phyloP scores from a whole-genome alignment of 768 basidiomycete species.

The Mycena maculata region DNA sequence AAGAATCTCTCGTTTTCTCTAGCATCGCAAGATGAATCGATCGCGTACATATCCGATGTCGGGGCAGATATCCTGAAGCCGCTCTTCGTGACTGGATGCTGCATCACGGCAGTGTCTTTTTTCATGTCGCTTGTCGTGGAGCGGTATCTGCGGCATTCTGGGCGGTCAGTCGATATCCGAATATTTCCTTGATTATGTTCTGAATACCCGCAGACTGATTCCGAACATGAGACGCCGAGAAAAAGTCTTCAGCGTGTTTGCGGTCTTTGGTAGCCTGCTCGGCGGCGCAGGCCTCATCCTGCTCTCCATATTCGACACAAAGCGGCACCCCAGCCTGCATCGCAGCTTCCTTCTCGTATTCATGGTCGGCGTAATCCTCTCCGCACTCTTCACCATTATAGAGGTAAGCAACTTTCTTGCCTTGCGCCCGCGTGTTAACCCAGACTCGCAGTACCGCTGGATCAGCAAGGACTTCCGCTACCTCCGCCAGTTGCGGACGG shows the following conservation, averaged over 20 bases:
- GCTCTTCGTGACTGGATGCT: slow-evolving; percentile 74
- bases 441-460: slow-evolving; percentile 67
- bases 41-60: slow-evolving; percentile 84
- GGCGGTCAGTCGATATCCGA: slow-evolving; percentile 55
- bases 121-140: slow-evolving; percentile 70
- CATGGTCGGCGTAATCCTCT: slow-evolving; percentile 76
- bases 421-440: background rate
- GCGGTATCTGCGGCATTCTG: slow-evolving; percentile 72
- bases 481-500: slow-evolving; percentile 56
- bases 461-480: slow-evolving; percentile 66
- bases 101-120: slow-evolving; percentile 72
- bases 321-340: slow-evolving; percentile 63
- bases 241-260: slow-evolving; percentile 62
- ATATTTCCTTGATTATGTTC: background rate
- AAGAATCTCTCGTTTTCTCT: slow-evolving; percentile 32
- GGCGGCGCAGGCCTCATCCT: slow-evolving; percentile 75
- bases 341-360: slow-evolving; percentile 76
- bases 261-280: slow-evolving; percentile 69
- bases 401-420: slow-evolving; percentile 58
- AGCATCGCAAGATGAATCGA: slow-evolving; percentile 62
- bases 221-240: slow-evolving; percentile 70
- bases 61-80: slow-evolving; percentile 82
- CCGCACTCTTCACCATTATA: slow-evolving; percentile 77
- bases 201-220: slow-evolving; percentile 56
- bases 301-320: slow-evolving; percentile 79